phyloP scores from a whole-genome alignment of 306 rosid genomes.

The Rubus parviflorus region DNA sequence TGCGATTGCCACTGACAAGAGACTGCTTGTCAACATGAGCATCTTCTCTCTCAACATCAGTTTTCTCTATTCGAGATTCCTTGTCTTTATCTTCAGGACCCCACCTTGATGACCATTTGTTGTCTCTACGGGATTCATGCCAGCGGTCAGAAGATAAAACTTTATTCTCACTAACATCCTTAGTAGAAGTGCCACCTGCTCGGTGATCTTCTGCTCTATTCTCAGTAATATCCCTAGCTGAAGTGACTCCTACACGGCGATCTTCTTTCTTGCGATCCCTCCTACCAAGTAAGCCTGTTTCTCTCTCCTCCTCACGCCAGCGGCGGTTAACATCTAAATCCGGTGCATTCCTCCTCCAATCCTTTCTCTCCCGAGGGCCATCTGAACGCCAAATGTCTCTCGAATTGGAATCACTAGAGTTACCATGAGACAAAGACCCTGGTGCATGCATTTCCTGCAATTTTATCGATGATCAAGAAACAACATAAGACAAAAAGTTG shows the following conservation, averaged over 20 bases:
- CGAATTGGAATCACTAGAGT: slow-evolving; percentile 49
- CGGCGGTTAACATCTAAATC: slow-evolving; percentile 56
- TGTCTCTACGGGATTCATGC: slow-evolving; percentile 66
- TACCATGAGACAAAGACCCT: slow-evolving; percentile 45
- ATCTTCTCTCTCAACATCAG: slow-evolving; percentile 56
- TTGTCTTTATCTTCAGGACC: slow-evolving; percentile 83
- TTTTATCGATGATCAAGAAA: neutral
- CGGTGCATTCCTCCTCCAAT: slow-evolving; percentile 57
- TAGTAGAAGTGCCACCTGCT: slow-evolving; percentile 42
- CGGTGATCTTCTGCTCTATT: slow-evolving; percentile 62
- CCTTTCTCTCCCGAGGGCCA: slow-evolving; percentile 68
- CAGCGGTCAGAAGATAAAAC: slow-evolving; percentile 24
- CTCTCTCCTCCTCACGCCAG: slow-evolving; percentile 91
- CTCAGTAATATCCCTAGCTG: slow-evolving; percentile 42
- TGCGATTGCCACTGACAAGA: slow-evolving; percentile 44
- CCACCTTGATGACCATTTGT: slow-evolving; percentile 84
- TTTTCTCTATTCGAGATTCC: slow-evolving; percentile 59
- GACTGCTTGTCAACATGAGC: slow-evolving; percentile 48
- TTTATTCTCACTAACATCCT: slow-evolving; percentile 46
- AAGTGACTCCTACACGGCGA: slow-evolving; percentile 51
- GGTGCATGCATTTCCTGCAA: slow-evolving; percentile 29
- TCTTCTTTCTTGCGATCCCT: slow-evolving; percentile 72
- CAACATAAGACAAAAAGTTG: neutral
- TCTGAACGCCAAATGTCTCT: slow-evolving; percentile 65
- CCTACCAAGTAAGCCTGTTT: slow-evolving; percentile 67